These are phyloP conservation scores for Monsonia emarginata DNA, from an alignment of 441 rosid genomes.

Conservation along the genomic window DNA sequence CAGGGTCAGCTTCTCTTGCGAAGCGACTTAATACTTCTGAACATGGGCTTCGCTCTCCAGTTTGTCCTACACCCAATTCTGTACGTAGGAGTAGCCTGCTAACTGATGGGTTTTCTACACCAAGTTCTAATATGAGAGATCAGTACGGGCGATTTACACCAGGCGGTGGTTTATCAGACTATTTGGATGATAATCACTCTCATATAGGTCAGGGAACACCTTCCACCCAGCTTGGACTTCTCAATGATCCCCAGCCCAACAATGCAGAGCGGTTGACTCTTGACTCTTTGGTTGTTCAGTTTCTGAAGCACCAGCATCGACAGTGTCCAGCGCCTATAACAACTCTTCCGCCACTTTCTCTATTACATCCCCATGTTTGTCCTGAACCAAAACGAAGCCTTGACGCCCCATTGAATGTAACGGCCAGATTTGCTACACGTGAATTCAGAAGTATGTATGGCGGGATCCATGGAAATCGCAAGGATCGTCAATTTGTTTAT, in stretches of 20 bases:
- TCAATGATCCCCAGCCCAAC: conserved; percentile 51
- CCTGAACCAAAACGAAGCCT: conserved; percentile 88
- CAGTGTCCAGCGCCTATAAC: conserved; percentile 99
- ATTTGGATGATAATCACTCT: conserved; percentile 47
- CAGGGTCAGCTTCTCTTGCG: conserved; percentile 38
- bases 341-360: conserved; percentile 93
- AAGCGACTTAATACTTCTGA: conserved; percentile 65
- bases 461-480: conserved; percentile 87
- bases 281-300: conserved; percentile 84
- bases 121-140: conserved; percentile 39
- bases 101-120: conserved; percentile 51
- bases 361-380: conserved; percentile 88
- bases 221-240: conserved; percentile 36
- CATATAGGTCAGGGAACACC: conserved; percentile 39
- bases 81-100: conserved; percentile 35
- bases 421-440: conserved; percentile 76
- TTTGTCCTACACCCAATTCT: conserved; percentile 44
- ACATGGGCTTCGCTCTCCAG: conserved; percentile 58
- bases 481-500: conserved; percentile 89
- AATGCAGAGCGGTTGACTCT: conserved; percentile 73
- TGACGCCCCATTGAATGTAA: conserved; percentile 83
- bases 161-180: conserved; percentile 28
- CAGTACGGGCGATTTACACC: conserved; percentile 34
- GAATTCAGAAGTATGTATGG: conserved; percentile 70
- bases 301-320: conserved; percentile 92